Evolutionary conservation across 106 monocot genomes (phyloP).

Genomic region (Xerophyta viscosa): DNA sequence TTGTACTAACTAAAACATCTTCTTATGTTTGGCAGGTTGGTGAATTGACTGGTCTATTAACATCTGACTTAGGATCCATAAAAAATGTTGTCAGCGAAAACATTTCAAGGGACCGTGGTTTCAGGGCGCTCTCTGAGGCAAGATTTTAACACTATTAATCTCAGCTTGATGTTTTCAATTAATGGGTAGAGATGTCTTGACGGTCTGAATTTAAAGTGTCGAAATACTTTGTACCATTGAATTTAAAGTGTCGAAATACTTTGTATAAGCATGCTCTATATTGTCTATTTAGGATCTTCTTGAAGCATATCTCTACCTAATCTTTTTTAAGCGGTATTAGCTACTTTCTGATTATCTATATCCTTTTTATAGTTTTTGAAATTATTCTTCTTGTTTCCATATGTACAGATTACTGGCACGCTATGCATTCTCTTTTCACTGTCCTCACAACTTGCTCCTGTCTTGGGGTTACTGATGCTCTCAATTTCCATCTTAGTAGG

Average conservation of each 20-base stretch:
- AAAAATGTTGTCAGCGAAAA: constrained; percentile 90
- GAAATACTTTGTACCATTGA: too few species aligned
- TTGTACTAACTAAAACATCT: neutral
- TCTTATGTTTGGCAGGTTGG: constrained; percentile 59
- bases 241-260: too few species aligned
- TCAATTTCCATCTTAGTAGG: constrained; percentile 89
- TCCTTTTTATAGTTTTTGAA: neutral
- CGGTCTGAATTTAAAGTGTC: too few species aligned
- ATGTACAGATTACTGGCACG: constrained; percentile 74
- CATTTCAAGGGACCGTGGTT: constrained; percentile 94
- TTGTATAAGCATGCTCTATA: too few species aligned
- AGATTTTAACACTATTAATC: constrained; percentile 46
- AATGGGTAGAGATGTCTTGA: constrained; percentile 16
- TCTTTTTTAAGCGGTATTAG: too few species aligned
- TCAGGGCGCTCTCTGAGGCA: constrained; percentile 97
- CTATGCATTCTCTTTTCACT: constrained; percentile 83
- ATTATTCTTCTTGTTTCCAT: neutral
- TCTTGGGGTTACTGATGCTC: constrained; percentile 79
- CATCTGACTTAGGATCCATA: constrained; percentile 88
- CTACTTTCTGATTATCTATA: too few species aligned
- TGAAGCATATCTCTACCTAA: neutral
- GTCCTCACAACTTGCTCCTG: constrained; percentile 82
- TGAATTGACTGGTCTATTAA: constrained; percentile 92
- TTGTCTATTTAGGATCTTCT: too few species aligned
- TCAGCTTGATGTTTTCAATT: constrained; percentile 40